A percentile compares a stretch with the other conserved stretches of the same genome.
phyloP scores from a whole-genome alignment of 305 asterid species.

The Andrographis paniculata region DNA sequence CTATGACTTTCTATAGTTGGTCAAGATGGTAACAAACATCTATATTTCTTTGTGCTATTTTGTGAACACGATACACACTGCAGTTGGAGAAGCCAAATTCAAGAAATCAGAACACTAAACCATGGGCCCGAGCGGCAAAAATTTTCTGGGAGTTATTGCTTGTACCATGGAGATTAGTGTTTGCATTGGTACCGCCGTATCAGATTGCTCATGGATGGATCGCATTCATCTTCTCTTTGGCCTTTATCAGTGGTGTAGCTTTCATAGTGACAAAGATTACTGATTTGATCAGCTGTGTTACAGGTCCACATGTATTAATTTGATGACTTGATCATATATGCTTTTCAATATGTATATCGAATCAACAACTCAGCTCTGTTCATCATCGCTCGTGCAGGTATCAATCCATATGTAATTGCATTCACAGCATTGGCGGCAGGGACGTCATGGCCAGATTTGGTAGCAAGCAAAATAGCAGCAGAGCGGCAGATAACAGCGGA shows the following conservation, averaged over 20 bases:
- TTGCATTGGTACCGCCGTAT: conserved; percentile 84
- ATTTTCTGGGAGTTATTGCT: conserved; percentile 47
- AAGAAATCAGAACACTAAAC: conserved; percentile 33
- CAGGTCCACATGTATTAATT: too few species aligned
- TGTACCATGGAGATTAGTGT: conserved; percentile 78
- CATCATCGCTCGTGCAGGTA: conserved; percentile 43
- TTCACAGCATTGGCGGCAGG: conserved; percentile 92
- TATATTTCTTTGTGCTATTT: conserved; percentile 1
- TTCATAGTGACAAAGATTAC: conserved; percentile 73
- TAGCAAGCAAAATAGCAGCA: conserved; percentile 98
- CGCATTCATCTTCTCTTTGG: conserved; percentile 69
- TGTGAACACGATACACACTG: conserved; percentile 10
- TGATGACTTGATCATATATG: too few species aligned
- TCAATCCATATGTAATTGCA: conserved; percentile 58
- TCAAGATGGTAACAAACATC: neutral
- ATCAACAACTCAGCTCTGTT: too few species aligned
- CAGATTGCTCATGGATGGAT: conserved; percentile 96
- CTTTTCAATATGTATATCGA: too few species aligned
- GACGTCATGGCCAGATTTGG: conserved; percentile 97
- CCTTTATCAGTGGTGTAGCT: conserved; percentile 83
- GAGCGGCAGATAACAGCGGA: conserved; percentile 90
- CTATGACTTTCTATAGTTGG: too few species aligned
- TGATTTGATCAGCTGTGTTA: conserved; percentile 78
- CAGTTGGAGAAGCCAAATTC: conserved; percentile 63
- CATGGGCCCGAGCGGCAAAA: conserved; percentile 33